A percentile compares a stretch with the other conserved stretches of the same genome.
Conservation (phyloP, 352 stramenopile species). For the Phytophthora citricola region DNA sequence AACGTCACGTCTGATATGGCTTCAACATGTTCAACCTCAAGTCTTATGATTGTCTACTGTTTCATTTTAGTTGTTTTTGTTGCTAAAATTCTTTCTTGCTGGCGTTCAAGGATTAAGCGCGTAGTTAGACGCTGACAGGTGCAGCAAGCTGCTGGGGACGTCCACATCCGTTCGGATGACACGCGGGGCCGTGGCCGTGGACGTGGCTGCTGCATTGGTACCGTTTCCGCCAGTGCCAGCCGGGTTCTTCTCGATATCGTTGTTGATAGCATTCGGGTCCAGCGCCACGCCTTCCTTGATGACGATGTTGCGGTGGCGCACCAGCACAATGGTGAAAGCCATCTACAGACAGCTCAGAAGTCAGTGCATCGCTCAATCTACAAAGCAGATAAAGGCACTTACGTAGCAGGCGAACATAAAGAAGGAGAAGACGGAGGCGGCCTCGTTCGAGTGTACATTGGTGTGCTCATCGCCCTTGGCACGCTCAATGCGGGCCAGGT, state of each 20-base stretch:
- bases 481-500: slow-evolving; percentile 71
- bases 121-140: slow-evolving; percentile 71
- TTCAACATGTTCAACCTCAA: slow-evolving; percentile 8
- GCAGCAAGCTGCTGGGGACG: slow-evolving; percentile 60
- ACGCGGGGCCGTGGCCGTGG: slow-evolving; percentile 58
- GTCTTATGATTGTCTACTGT: neutral
- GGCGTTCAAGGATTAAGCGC: neutral
- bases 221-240: slow-evolving; percentile 32
- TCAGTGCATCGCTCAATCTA: neutral
- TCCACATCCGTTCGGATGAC: slow-evolving; percentile 73
- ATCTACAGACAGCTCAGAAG: slow-evolving; percentile 32
- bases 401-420: slow-evolving; percentile 90
- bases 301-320: slow-evolving; percentile 83
- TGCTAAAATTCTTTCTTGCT: neutral
- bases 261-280: slow-evolving; percentile 44
- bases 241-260: slow-evolving; percentile 60
- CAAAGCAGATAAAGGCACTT: slow-evolving; percentile 28
- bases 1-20: slow-evolving; percentile 19
- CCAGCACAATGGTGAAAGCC: slow-evolving; percentile 67
- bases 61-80: neutral
- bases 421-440: slow-evolving; percentile 82
- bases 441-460: slow-evolving; percentile 81
- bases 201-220: slow-evolving; percentile 14
- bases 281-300: slow-evolving; percentile 74
- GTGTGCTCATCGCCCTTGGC: slow-evolving; percentile 60